phyloP scores from a whole-genome alignment of 2,329 filamentous ascomycete genomes.

The Trichoderma sp. region DNA sequence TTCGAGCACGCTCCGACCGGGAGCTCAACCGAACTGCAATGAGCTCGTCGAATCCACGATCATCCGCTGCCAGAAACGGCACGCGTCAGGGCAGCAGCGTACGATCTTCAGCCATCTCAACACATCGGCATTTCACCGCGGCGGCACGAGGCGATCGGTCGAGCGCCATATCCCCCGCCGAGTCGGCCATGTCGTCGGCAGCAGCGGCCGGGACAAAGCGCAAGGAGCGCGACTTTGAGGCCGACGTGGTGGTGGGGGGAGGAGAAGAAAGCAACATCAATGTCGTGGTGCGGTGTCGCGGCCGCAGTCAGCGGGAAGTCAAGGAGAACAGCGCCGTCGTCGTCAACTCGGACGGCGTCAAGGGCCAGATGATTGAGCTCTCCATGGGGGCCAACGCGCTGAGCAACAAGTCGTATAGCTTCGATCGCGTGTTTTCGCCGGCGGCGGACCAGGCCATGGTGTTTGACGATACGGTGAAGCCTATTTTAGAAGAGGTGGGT shows the following conservation, averaged over 20 bases:
- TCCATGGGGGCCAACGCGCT: constrained; percentile 91
- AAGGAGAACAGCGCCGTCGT: constrained; percentile 94
- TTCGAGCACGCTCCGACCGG: constrained; percentile 43
- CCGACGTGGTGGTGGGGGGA: constrained; percentile 48
- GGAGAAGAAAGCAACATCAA: constrained; percentile 94
- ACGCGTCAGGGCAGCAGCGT: constrained; percentile 30
- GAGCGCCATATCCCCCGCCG: constrained; percentile 67
- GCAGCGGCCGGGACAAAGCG: constrained; percentile 69
- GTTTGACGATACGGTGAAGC: constrained; percentile 92
- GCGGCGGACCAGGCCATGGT: constrained; percentile 92
- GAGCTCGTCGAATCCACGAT: constrained; percentile 37
- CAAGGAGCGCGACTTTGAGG: constrained; percentile 83
- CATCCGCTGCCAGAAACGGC: constrained; percentile 28
- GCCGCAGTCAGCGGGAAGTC: constrained; percentile 88
- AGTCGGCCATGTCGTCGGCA: constrained; percentile 61
- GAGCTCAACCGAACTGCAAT: constrained; percentile 41
- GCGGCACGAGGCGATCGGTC: constrained; percentile 33
- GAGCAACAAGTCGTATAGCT: constrained; percentile 94
- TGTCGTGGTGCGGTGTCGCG: constrained; percentile 92
- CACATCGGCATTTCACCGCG: constrained; percentile 33
- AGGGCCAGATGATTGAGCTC: constrained; percentile 79
- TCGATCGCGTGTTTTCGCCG: constrained; percentile 95
- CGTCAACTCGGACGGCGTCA: constrained; percentile 82
- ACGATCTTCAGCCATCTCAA: constrained; percentile 28
- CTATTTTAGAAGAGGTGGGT: constrained; percentile 85